Percentiles rank a stretch among this genome's conserved stretches.
Evolutionary conservation across 129 eudicot genomes (phyloP).

Genomic region (Arctium lappa): DNA sequence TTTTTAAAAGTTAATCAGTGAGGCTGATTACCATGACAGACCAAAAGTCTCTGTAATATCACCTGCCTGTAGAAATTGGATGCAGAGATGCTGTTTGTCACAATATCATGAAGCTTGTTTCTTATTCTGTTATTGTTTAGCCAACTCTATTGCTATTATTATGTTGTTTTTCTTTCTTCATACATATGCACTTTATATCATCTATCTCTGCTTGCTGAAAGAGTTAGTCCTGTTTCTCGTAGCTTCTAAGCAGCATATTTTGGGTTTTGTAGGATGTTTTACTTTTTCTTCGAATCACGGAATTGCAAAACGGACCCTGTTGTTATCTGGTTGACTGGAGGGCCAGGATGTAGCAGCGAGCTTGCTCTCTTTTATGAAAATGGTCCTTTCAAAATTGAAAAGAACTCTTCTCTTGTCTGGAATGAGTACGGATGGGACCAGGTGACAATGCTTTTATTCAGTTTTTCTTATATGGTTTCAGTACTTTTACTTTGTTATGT

Average conservation of each 20-base stretch:
- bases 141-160: not conserved
- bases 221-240: not conserved
- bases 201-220: not conserved
- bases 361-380: constrained; percentile 90
- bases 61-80: not conserved
- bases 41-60: not conserved
- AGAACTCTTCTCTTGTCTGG: constrained; percentile 74
- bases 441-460: constrained; percentile 35
- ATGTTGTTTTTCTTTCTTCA: not conserved
- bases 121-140: not conserved
- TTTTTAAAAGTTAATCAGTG: not conserved
- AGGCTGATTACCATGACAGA: not conserved
- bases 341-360: constrained; percentile 98
- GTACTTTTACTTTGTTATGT: not conserved
- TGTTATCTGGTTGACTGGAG: constrained; percentile 93
- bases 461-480: not conserved
- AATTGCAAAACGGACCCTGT: constrained; percentile 70
- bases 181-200: not conserved
- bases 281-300: constrained; percentile 92
- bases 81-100: not conserved
- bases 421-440: constrained; percentile 95
- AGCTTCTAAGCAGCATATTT: not conserved
- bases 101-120: not conserved
- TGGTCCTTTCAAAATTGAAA: constrained; percentile 74
- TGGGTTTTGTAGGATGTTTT: constrained; percentile 73